These are phyloP conservation scores for Poteriospumella lacustris DNA, from an alignment of 108 stramenopile species.

Conservation along the genomic window DNA sequence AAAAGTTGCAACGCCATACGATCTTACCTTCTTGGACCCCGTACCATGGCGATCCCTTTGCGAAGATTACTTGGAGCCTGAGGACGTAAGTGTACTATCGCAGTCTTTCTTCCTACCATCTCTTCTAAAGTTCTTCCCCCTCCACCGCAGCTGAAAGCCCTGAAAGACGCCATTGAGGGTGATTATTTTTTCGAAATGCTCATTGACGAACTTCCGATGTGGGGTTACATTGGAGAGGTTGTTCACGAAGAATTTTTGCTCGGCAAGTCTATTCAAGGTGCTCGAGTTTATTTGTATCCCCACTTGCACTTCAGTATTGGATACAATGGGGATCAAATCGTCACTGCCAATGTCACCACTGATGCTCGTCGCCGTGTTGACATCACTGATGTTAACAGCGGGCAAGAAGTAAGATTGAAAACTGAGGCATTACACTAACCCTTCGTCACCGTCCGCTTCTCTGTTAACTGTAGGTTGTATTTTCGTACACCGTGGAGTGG, in stretches of 20 bases:
- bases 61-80: slow-evolving; percentile 55
- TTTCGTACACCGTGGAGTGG: slow-evolving; percentile 91
- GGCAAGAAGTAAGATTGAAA: slow-evolving; percentile 42
- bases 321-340: slow-evolving; percentile 80
- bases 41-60: slow-evolving; percentile 77
- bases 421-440: not conserved
- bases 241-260: slow-evolving; percentile 28
- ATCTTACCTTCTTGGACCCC: slow-evolving; percentile 70
- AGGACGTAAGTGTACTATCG: slow-evolving; percentile 44
- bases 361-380: slow-evolving; percentile 68
- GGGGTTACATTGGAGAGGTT: slow-evolving; percentile 82
- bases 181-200: slow-evolving; percentile 95
- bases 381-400: slow-evolving; percentile 69
- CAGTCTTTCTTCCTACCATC: not conserved
- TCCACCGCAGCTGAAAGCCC: slow-evolving; percentile 15
- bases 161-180: slow-evolving; percentile 46
- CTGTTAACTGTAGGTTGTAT: slow-evolving; percentile 55
- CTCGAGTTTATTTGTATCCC: slow-evolving; percentile 65
- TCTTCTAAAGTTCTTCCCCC: not conserved
- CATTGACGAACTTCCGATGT: slow-evolving; percentile 94
- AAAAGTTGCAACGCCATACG: slow-evolving; percentile 79
- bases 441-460: not conserved
- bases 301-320: slow-evolving; percentile 84
- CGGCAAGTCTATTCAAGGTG: slow-evolving; percentile 22
- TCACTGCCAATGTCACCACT: slow-evolving; percentile 74